These are phyloP conservation scores for Syncephalis fuscata DNA, from an alignment of 371 early-diverging fungal genomes.

Conservation along the genomic window DNA sequence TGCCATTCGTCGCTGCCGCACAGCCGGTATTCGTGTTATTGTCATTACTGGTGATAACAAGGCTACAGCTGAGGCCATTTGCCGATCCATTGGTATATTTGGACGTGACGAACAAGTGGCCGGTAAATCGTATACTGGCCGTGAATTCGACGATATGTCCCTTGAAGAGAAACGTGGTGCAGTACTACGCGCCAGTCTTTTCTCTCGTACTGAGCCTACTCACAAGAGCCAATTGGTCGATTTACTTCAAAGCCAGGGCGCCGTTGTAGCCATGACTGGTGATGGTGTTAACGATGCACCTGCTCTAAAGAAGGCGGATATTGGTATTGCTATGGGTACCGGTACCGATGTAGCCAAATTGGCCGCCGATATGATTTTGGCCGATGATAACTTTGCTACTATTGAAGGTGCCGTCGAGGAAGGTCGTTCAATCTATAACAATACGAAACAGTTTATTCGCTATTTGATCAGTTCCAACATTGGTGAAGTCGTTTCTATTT, in stretches of 20 bases:
- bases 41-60: constrained; percentile 98
- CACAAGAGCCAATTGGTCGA: constrained; percentile 91
- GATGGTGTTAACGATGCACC: constrained; percentile 99
- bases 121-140: constrained; percentile 77
- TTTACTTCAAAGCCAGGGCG: constrained; percentile 68
- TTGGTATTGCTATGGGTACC: constrained; percentile 96
- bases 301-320: constrained; percentile 92
- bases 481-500: constrained; percentile 78
- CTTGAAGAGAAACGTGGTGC: constrained; percentile 49
- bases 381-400: constrained; percentile 95
- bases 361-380: constrained; percentile 94
- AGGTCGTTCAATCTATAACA: constrained; percentile 92
- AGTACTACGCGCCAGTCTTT: constrained; percentile 61
- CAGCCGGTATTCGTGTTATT: constrained; percentile 92
- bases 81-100: constrained; percentile 87
- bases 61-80: constrained; percentile 89
- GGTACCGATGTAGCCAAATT: constrained; percentile 97
- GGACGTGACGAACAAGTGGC: constrained; percentile 41
- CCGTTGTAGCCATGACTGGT: constrained; percentile 95
- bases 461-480: constrained; percentile 80
- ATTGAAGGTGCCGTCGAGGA: constrained; percentile 93
- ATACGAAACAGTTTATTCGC: constrained; percentile 94
- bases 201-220: constrained; percentile 87
- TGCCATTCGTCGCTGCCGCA: constrained; percentile 66
- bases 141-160: constrained; percentile 78